Conservation (phyloP, 164 flowering plant species). For the Nelumbo lutea region DNA sequence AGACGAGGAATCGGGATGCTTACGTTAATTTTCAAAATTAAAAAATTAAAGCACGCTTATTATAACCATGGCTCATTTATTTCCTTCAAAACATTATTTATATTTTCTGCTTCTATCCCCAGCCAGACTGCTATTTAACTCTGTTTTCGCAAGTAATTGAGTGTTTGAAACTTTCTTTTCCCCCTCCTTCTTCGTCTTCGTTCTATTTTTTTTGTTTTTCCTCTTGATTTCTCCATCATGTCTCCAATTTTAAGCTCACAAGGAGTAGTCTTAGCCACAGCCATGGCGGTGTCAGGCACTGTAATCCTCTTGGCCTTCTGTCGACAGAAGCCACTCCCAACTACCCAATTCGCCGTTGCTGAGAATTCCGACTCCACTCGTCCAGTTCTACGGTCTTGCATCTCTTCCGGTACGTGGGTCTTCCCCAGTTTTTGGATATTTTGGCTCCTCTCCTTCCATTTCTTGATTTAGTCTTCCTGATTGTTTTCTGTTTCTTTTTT, state of each 20-base stretch:
- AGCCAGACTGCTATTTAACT: too few species aligned
- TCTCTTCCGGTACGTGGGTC: constrained; percentile 47
- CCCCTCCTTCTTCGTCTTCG: not conserved
- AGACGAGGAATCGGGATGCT: too few species aligned
- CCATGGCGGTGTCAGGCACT: constrained; percentile 72
- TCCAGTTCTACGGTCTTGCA: constrained; percentile 40
- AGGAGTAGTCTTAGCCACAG: constrained; percentile 60
- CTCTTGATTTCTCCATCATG: constrained; percentile 23
- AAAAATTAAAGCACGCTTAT: too few species aligned
- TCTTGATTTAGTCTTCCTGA: not conserved
- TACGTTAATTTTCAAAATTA: too few species aligned
- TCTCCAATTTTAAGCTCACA: constrained; percentile 52
- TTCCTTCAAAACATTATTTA: too few species aligned
- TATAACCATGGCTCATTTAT: too few species aligned
- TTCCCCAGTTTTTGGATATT: not conserved
- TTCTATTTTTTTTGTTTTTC: not conserved
- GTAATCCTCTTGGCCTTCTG: constrained; percentile 52
- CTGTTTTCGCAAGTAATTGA: not conserved
- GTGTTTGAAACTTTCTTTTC: not conserved
- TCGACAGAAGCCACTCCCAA: constrained; percentile 35
- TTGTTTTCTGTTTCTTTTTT: not conserved
- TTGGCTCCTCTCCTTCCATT: not conserved
- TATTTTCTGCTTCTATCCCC: too few species aligned
- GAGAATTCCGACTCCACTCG: constrained; percentile 10
- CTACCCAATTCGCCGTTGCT: constrained; percentile 14